phyloP scores from a whole-genome alignment of 768 basidiomycete species.

The Omphalotus guepiniiformis region DNA sequence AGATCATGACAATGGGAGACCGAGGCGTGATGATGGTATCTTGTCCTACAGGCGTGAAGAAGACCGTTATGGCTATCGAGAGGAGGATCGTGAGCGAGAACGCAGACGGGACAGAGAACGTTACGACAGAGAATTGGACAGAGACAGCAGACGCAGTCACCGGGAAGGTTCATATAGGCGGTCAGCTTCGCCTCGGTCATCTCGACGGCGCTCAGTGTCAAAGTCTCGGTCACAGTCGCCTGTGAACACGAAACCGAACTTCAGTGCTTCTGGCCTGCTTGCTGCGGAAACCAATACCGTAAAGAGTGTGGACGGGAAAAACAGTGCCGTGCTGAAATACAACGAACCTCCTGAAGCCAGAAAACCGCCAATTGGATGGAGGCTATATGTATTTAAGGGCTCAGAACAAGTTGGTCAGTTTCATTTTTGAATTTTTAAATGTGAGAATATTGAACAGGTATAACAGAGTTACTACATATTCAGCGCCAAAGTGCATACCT shows the following conservation, averaged over 20 bases:
- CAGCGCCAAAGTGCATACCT: conserved; percentile 93
- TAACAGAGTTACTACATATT: conserved; percentile 83
- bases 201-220: conserved; percentile 35
- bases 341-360: conserved; percentile 98
- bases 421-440: background rate
- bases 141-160: conserved; percentile 23
- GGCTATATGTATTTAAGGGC: conserved; percentile 97
- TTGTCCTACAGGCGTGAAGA: too few relatives aligned
- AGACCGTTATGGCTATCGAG: conserved; percentile 25
- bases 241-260: conserved; percentile 79
- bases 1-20: too few relatives aligned
- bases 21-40: too few relatives aligned
- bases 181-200: conserved; percentile 58
- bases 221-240: conserved; percentile 42
- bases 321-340: conserved; percentile 84
- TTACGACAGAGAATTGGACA: conserved; percentile 32
- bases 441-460: background rate
- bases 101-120: conserved; percentile 40
- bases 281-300: conserved; percentile 97
- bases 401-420: conserved; percentile 84
- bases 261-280: conserved; percentile 80
- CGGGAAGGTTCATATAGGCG: conserved; percentile 35
- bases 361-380: conserved; percentile 86
- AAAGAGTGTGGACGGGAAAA: conserved; percentile 63
- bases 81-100: conserved; percentile 40